Evolutionary conservation across 2,329 filamentous ascomycete genomes (phyloP).

Genomic region (Cladosporium sp.): DNA sequence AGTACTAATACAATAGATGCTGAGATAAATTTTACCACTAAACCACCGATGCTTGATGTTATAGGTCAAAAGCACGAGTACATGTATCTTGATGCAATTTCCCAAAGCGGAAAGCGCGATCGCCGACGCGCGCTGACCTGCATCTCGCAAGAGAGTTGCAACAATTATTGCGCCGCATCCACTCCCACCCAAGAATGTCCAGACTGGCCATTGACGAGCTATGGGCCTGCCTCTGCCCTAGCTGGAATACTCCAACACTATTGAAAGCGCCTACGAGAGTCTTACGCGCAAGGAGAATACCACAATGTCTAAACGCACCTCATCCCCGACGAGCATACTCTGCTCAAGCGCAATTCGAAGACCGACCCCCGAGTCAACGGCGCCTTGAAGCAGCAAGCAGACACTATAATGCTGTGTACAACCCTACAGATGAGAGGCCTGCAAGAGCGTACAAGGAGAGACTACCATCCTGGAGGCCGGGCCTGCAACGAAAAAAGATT

Average conservation of each 20-base stretch:
- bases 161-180: slow-evolving; percentile 13
- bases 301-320: slow-evolving; percentile 15
- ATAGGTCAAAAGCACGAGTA: too few species aligned
- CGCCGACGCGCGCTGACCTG: not conserved
- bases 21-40: slow-evolving; percentile 11
- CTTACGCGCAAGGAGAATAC: slow-evolving; percentile 1
- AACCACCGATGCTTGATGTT: slow-evolving; percentile 11
- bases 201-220: slow-evolving; percentile 17
- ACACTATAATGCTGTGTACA: slow-evolving; percentile 8
- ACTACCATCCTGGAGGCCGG: not conserved
- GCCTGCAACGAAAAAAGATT: not conserved
- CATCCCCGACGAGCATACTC: slow-evolving; percentile 9
- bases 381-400: slow-evolving; percentile 5
- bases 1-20: too few species aligned
- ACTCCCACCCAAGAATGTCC: slow-evolving; percentile 10
- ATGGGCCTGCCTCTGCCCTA: slow-evolving; percentile 19
- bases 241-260: slow-evolving; percentile 16
- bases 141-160: not conserved
- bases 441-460: not conserved
- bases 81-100: too few species aligned
- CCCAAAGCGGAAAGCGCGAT: not conserved
- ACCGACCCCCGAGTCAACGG: not conserved
- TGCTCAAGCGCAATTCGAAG: slow-evolving; percentile 3
- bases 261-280: not conserved
- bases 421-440: not conserved